Base-by-base conservation (phyloP, 73 alveolate genomes). In the Stentor coeruleus region DNA sequence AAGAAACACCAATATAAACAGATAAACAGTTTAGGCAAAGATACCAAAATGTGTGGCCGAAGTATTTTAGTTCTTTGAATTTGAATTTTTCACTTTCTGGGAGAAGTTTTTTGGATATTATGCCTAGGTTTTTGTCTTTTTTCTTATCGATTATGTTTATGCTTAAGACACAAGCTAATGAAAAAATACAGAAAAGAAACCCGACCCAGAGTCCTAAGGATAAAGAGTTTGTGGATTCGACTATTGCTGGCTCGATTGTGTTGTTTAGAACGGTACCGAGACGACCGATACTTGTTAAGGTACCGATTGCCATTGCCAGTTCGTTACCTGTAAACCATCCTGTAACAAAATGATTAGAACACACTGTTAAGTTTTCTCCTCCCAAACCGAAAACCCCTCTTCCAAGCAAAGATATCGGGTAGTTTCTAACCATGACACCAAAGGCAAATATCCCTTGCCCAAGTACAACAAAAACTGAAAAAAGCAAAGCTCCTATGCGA, bases 261-360 rank as follows among this genome's bases (percentile, higher is more conserved):
- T 80, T 90, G 58, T 91, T 91, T 55, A 93, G 72, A 3, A 89
- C 96, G 39, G 91, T 77, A 0, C 96, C 99, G 2, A 91, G 82
- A 74, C 98, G 84, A 2, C 96, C 84, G 74, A 93, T 73, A 26
- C 95, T 86, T 40, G 93, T 82, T 74, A 87, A 88, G 60, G 93
- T 39, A 59, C 97, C 99, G 81, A 96, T 88, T 1, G 99, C 99
- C 81, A 96, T 82, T 20, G 99, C 90, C 57, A 93, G 91, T 87
- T 95, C 98, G 59, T 93, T 94, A 26, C 98, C 98, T 59, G 86
- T 88, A 85, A 97, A 97, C 99, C 99, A 97, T 77, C 90, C 88
- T 15, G 95, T 89, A 3, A 97, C 96, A 84, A 95, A 87, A 38
- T 96, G 76, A 77, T 86, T 74, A 87, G 88, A 90, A 38, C 93